phyloP scores from a whole-genome alignment of 208 protist species.

The Leishmania aethiopica region DNA sequence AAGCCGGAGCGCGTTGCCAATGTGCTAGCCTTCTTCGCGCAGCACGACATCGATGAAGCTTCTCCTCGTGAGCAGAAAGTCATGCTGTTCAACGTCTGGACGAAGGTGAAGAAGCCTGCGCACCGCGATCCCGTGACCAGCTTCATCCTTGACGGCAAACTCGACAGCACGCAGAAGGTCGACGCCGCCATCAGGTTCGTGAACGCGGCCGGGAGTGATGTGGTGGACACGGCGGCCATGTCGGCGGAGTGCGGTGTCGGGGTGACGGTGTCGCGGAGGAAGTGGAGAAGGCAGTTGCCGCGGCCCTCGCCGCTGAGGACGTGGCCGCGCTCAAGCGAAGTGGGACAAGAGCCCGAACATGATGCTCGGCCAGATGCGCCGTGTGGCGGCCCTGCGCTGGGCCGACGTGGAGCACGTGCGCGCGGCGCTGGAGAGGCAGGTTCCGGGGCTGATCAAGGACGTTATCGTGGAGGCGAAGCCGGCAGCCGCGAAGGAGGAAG shows the following conservation, averaged over 20 bases:
- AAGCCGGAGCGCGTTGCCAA: constrained; percentile 87
- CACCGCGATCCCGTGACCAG: constrained; percentile 75
- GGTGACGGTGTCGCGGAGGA: constrained; percentile 61
- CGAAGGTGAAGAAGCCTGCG: constrained; percentile 74
- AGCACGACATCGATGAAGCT: constrained; percentile 41
- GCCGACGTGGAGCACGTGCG: constrained; percentile 72
- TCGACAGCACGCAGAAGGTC: constrained; percentile 85
- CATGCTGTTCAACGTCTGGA: constrained; percentile 87
- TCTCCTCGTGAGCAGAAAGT: constrained; percentile 84
- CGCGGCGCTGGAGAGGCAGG: constrained; percentile 57
- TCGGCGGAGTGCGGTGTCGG: constrained; percentile 83
- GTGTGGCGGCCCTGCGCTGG: constrained; percentile 72
- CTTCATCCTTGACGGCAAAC: constrained; percentile 60
- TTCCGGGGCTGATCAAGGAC: constrained; percentile 65
- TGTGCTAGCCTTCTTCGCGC: constrained; percentile 76
- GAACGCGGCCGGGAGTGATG: constrained; percentile 45
- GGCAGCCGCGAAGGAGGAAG: constrained; percentile 10
- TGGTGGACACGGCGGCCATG: constrained; percentile 50
- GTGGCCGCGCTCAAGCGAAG: constrained; percentile 49
- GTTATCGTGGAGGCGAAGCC: constrained; percentile 36
- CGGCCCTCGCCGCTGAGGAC: constrained; percentile 61
- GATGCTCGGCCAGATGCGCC: constrained; percentile 85
- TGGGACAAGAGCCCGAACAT: constrained; percentile 88
- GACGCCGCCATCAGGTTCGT: constrained; percentile 84
- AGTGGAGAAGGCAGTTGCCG: constrained; percentile 45